These are phyloP conservation scores for Populus hybrid DNA, from an alignment of 441 rosid species.

Conservation along the genomic window DNA sequence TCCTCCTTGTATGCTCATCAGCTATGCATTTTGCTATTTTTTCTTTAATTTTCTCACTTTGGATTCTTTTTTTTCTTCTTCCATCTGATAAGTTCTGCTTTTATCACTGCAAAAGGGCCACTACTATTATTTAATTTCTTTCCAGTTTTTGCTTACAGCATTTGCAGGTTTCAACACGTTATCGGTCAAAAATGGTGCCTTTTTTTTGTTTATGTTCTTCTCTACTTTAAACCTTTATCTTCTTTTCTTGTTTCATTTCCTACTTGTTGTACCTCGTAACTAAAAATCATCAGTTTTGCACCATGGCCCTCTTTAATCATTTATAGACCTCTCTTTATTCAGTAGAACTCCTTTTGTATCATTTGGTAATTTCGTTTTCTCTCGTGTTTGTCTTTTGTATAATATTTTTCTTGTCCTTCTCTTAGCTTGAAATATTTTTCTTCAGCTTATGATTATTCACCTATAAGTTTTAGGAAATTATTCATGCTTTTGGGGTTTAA, in stretches of 20 bases:
- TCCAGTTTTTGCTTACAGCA: not conserved
- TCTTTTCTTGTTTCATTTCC: slow-evolving; percentile 23
- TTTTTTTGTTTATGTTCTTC: not conserved
- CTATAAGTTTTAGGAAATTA: not conserved
- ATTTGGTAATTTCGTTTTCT: not conserved
- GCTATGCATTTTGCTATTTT: not conserved
- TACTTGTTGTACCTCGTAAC: slow-evolving; percentile 21
- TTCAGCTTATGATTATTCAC: not conserved
- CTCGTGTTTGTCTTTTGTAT: not conserved
- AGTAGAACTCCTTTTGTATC: not conserved
- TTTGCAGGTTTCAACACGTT: slow-evolving; percentile 17
- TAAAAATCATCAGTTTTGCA: slow-evolving; percentile 18
- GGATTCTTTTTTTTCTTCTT: not conserved
- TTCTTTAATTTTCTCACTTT: not conserved
- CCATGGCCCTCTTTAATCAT: slow-evolving; percentile 1
- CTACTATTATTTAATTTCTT: not conserved
- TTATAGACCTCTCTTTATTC: not conserved
- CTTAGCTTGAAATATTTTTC: not conserved
- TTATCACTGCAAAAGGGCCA: not conserved
- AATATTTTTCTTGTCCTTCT: not conserved
- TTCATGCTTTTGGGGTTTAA: not conserved
- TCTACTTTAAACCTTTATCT: slow-evolving; percentile 29
- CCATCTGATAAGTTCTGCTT: not conserved
- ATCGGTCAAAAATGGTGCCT: slow-evolving; percentile 17
- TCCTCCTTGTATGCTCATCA: not conserved